phyloP scores from a whole-genome alignment of 495 filamentous ascomycete species.

The Baudoinia panamericana region DNA sequence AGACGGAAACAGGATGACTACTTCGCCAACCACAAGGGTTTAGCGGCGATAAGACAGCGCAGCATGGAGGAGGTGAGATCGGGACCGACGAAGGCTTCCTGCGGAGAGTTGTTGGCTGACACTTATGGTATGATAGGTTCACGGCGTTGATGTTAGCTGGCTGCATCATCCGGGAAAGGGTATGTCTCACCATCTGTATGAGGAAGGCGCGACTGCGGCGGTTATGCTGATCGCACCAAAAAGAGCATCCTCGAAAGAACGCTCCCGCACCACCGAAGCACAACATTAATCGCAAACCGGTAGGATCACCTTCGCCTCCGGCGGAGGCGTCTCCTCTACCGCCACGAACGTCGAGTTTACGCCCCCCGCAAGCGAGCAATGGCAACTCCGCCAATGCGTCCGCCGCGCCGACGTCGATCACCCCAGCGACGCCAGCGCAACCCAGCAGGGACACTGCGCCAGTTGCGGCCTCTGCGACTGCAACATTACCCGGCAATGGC shows the following conservation, averaged over 20 bases:
- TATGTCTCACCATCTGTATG: neutral
- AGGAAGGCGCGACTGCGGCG: too few relatives aligned
- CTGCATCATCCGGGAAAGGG: slow-evolving; percentile 48
- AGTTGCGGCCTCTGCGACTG: slow-evolving; percentile 4
- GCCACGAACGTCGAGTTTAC: neutral
- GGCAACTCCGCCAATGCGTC: neutral
- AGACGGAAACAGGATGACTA: slow-evolving; percentile 6
- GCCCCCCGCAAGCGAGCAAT: neutral
- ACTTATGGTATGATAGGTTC: too few relatives aligned
- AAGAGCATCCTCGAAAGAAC: slow-evolving; percentile 4
- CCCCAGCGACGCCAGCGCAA: slow-evolving; percentile 2
- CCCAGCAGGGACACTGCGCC: slow-evolving; percentile 1
- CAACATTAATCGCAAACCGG: neutral
- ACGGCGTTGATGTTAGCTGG: slow-evolving; percentile 56
- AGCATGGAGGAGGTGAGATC: slow-evolving; percentile 44
- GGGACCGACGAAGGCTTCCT: too few relatives aligned
- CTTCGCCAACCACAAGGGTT: neutral
- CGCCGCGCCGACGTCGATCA: neutral
- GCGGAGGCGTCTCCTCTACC: neutral
- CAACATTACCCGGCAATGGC: slow-evolving; percentile 14
- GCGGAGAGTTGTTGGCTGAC: too few relatives aligned
- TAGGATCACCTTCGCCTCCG: neutral
- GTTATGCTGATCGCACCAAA: neutral
- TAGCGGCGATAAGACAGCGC: slow-evolving; percentile 4
- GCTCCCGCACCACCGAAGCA: neutral